phyloP scores from a whole-genome alignment of 768 basidiomycete species.

The Tremella fuciformis region DNA sequence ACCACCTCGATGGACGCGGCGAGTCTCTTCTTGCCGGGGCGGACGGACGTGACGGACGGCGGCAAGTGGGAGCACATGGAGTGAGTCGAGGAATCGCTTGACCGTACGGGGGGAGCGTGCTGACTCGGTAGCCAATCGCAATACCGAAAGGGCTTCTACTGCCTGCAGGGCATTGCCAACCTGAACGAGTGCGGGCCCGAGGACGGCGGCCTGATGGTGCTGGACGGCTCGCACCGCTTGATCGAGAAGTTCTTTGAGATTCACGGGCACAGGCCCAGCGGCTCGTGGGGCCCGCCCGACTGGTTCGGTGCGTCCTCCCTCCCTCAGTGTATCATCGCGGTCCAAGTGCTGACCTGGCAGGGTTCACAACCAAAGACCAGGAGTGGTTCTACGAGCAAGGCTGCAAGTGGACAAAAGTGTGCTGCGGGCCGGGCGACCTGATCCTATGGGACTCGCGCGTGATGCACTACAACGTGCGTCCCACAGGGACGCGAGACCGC shows the following conservation, averaged over 20 bases:
- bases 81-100: too few relatives aligned
- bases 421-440: constrained; percentile 48
- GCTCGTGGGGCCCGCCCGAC: too few relatives aligned
- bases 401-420: constrained; percentile 50
- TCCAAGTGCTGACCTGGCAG: constrained; percentile 22
- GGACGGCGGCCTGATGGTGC: constrained; percentile 53
- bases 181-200: constrained; percentile 44
- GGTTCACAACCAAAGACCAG: constrained; percentile 25
- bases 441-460: constrained; percentile 51
- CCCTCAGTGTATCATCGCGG: constrained; percentile 5
- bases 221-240: constrained; percentile 44
- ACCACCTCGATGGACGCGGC: background rate
- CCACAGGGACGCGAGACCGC: constrained; percentile 34
- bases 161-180: too few relatives aligned
- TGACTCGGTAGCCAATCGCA: too few relatives aligned
- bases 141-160: too few relatives aligned
- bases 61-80: constrained; percentile 3
- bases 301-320: too few relatives aligned
- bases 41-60: constrained; percentile 22
- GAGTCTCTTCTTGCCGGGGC: constrained; percentile 30
- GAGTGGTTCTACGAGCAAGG: constrained; percentile 53
- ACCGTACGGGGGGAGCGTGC: too few relatives aligned
- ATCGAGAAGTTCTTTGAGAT: constrained; percentile 50
- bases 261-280: constrained; percentile 10
- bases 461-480: constrained; percentile 47